Percentiles rank a stretch among this genome's conserved stretches.
Conservation (phyloP, 2,329 filamentous ascomycete genomes). For the Mariannaea sp. region DNA sequence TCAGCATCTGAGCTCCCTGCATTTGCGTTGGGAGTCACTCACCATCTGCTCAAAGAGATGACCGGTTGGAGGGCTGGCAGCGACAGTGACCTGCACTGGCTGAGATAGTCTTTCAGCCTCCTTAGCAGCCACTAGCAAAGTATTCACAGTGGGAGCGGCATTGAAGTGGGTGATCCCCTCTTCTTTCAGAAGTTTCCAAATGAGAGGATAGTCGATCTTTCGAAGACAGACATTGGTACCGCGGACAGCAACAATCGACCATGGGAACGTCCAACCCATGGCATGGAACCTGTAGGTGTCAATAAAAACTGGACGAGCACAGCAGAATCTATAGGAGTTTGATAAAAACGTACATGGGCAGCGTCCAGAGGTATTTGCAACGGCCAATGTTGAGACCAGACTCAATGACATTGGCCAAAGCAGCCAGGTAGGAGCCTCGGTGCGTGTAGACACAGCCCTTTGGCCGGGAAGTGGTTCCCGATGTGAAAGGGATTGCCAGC, state of each 20-base stretch:
- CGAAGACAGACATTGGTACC: slow-evolving; percentile 95
- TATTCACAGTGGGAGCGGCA: slow-evolving; percentile 95
- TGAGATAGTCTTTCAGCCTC: slow-evolving; percentile 72
- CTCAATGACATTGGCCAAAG: slow-evolving; percentile 86
- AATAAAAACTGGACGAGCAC: too few species aligned
- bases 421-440: slow-evolving; percentile 82
- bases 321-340: background rate
- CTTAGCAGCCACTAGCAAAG: slow-evolving; percentile 79
- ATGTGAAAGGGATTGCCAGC: slow-evolving; percentile 90
- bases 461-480: slow-evolving; percentile 86
- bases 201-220: slow-evolving; percentile 92
- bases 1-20: slow-evolving; percentile 11
- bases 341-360: slow-evolving; percentile 76
- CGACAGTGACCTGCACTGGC: slow-evolving; percentile 86
- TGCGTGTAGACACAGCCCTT: slow-evolving; percentile 96
- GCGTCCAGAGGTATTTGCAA: slow-evolving; percentile 86
- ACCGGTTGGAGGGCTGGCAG: slow-evolving; percentile 85
- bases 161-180: slow-evolving; percentile 94
- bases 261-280: slow-evolving; percentile 85
- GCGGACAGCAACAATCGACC: slow-evolving; percentile 88
- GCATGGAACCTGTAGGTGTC: slow-evolving; percentile 61
- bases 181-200: slow-evolving; percentile 86
- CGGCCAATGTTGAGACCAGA: slow-evolving; percentile 78
- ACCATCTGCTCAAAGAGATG: slow-evolving; percentile 95
- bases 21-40: slow-evolving; percentile 1